These are phyloP conservation scores for Fusarium fracticaudum DNA, from an alignment of 2,329 filamentous ascomycete species.

Conservation along the genomic window DNA sequence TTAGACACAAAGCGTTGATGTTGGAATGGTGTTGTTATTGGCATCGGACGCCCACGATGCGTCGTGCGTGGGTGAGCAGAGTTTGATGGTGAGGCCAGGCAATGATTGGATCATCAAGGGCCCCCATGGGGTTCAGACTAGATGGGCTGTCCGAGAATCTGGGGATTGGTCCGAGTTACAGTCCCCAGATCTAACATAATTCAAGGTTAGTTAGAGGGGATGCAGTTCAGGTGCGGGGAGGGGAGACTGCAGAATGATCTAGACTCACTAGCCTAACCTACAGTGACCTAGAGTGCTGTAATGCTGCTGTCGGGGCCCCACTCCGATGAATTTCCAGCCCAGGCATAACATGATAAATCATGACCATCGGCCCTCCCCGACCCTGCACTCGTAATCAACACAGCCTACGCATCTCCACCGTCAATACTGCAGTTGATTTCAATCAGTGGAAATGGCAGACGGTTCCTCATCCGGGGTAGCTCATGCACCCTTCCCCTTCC, in stretches of 20 bases:
- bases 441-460: neutral
- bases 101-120: too few species aligned
- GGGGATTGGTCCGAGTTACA: neutral
- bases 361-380: neutral
- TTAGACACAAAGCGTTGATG: neutral
- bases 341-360: neutral
- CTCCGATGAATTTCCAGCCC: neutral
- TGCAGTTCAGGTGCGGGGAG: neutral
- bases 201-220: neutral
- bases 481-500: neutral
- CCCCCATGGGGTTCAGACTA: neutral
- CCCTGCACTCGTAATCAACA: neutral
- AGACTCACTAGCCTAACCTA: neutral
- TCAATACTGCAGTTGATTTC: accelerated
- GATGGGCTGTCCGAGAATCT: neutral
- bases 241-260: neutral
- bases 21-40: neutral
- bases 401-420: neutral
- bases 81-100: too few species aligned
- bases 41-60: too few species aligned
- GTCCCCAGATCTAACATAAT: neutral
- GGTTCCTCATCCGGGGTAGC: neutral
- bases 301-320: neutral
- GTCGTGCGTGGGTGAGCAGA: too few species aligned
- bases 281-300: neutral